These are phyloP conservation scores for Russula virescens DNA, from an alignment of 768 basidiomycete genomes.

Conservation along the genomic window DNA sequence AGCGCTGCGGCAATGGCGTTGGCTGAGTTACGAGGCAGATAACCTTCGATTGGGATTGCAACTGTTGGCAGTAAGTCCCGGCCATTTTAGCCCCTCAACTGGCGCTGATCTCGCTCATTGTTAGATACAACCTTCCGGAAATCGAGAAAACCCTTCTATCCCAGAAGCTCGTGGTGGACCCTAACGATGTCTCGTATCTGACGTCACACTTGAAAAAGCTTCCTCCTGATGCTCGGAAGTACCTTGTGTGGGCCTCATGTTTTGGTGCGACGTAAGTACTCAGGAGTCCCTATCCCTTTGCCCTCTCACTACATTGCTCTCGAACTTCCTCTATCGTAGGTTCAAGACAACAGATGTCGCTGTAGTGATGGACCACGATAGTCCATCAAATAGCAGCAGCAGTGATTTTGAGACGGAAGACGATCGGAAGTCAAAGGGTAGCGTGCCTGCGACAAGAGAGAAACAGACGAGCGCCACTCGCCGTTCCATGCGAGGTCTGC, in stretches of 20 bases:
- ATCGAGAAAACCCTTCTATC: constrained; percentile 52
- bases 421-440: constrained; percentile 48
- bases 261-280: constrained; percentile 61
- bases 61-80: constrained; percentile 55
- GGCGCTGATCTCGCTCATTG: neutral
- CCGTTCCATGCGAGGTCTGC: constrained; percentile 61
- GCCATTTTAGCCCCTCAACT: neutral
- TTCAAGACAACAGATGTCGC: constrained; percentile 72
- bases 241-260: constrained; percentile 65
- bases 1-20: constrained; percentile 1
- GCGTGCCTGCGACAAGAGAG: constrained; percentile 44
- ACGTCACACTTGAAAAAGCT: constrained; percentile 53
- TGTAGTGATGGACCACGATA: constrained; percentile 69
- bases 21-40: constrained; percentile 38
- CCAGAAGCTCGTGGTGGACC: constrained; percentile 48
- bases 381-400: constrained; percentile 48
- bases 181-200: constrained; percentile 58
- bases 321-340: constrained; percentile 30
- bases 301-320: neutral
- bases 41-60: constrained; percentile 56
- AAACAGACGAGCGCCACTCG: constrained; percentile 36
- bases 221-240: constrained; percentile 58
- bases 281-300: neutral
- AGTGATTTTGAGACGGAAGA: constrained; percentile 42
- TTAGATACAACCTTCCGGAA: constrained; percentile 48